Evolutionary conservation across 2,329 filamentous ascomycete species (phyloP), one percentile per base, ranked within the genome.

Genomic region (Metarhizium guizhouense): DNA sequence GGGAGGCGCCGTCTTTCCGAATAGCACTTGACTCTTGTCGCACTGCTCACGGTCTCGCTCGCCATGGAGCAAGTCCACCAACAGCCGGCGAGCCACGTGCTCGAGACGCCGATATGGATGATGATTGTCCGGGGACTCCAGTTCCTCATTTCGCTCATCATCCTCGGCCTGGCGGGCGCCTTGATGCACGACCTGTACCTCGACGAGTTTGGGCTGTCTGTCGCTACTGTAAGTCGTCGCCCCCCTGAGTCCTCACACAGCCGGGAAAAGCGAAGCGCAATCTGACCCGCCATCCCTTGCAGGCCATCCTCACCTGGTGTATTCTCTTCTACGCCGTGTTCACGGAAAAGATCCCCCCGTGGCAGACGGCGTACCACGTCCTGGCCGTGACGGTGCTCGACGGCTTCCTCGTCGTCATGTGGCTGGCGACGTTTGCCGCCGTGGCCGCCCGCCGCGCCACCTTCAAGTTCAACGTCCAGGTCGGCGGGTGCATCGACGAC

Each of bases 271-370:
- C 25, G 10, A 34, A 8, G 32, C 6, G 7, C 38, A 16, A 40
- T 4, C 38, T 14, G 13, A 16, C 38, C 6, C 38, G 38, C 16
- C 14, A 49, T 40, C 34, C 3, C 43, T 43, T 45, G 2, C 40
- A 78, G 76, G 64, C 68, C 16, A 53, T 79, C 58, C 67, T 79
- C 59, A 78, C 76, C 29, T 78, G 75, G 74, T 52, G 77, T 36
- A 64, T 72, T 47, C 63, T 76, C 36, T 60, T 64, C 11, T 79
- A 79, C 65, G 61, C 65, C 20, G 52, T 78, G 59, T 58, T 74
- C 3, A 65, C 74, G 20, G 75, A 77, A 56, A 75, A 70, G 54
- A 57, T 74, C 16, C 10, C 65, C 6, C 57, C 62, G 4, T 66
- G 72, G 43, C 71, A 65, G 20, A 29, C 54, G 1, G 61, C 65